Base-by-base conservation (phyloP, 495 filamentous ascomycete species). In the Daldinia grandis region DNA sequence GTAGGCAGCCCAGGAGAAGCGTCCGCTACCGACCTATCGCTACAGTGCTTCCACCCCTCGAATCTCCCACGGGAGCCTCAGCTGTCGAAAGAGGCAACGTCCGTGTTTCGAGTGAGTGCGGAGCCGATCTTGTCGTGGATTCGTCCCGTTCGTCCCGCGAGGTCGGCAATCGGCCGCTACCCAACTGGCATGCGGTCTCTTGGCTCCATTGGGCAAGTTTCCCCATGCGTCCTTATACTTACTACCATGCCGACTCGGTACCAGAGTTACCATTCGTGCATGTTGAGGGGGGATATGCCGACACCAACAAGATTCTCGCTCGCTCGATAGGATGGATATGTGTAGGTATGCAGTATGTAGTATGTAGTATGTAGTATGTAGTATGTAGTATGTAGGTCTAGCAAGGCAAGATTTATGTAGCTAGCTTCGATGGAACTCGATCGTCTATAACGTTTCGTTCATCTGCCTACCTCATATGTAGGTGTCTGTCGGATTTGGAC, bases 121-220 rank as follows among this genome's bases (percentile, higher is more conserved):
- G 70, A 69, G 70, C 70, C 65, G 70, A 73, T 73, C 70, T 73
- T 30, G 70, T 73, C 65, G 65, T 69, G 62, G 57, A 66, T 62
- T 68, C 58, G 65, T 68, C 62, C 70, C 70, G 70, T 62, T 68
- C 62, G 70, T 66, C 62, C 70, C 70, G 70, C 65, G 65, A 61
- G 42, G 59, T 73, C 70, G 70, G 70, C 65, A 73, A 69, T 73
- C 70, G 70, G 70, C 65, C 70, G 70, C 70, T 69, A 73, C 70
- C 59, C 65, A 69, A 73, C 65, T 73, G 60, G 70, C 58, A 64
- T 51, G 38, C 70, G 70, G 70, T 55, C 65, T 62, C 70, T 69
- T 69, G 55, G 65, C 70, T 73, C 70, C 70, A 69, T 73, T 69
- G 57, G 65, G 70, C 35, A 68, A 62, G 17, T 62, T 69, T 61